A percentile compares a stretch with the other conserved stretches of the same genome.
Conservation (phyloP, 164 flowering plant genomes). For the Malania oleifera region DNA sequence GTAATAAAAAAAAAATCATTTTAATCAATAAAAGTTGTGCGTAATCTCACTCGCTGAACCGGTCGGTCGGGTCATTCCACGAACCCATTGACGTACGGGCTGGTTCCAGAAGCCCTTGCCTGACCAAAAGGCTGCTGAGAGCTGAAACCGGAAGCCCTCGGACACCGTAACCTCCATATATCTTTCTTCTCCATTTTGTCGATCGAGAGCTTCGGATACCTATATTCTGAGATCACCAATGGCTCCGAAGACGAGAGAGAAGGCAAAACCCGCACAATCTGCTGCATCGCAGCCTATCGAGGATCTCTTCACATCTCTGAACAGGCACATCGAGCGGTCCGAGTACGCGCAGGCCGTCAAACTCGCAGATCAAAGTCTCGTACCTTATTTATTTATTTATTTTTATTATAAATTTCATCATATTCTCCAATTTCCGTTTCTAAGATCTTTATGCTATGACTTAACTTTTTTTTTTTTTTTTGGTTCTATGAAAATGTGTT, state of each 20-base stretch:
- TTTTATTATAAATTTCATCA: background rate
- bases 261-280: conserved; percentile 36
- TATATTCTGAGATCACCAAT: conserved; percentile 24
- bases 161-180: no score
- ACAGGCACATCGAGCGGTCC: conserved; percentile 57
- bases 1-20: no score
- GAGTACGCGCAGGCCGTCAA: conserved; percentile 67
- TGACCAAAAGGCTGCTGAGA: no score
- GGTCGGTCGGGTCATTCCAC: no score
- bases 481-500: conserved; percentile 4
- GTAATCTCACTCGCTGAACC: no score
- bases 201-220: no score
- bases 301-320: conserved; percentile 79
- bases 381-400: background rate
- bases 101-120: no score
- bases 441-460: background rate
- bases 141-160: no score
- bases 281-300: conserved; percentile 53
- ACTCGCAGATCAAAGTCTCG: conserved; percentile 77
- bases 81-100: no score
- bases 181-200: no score
- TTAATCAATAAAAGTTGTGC: no score
- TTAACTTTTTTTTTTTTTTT: background rate
- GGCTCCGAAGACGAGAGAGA: conserved; percentile 81
- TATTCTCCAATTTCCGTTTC: background rate